A percentile compares a stretch with the other conserved stretches of the same genome.
Conservation (phyloP, 169 alveolate species). For the Plasmodium coatneyi region DNA sequence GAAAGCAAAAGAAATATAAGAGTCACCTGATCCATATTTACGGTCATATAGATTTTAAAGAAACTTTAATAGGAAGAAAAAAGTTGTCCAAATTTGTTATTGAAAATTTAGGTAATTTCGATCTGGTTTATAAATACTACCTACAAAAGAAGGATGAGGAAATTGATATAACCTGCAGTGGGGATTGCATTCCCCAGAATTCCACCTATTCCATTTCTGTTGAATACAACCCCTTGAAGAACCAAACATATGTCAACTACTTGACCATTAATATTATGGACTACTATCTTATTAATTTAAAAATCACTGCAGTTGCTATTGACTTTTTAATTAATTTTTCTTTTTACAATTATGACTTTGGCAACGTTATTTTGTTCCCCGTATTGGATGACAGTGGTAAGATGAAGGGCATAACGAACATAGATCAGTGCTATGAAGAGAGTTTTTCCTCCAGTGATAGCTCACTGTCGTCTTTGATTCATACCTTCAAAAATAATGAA, state of each 20-base stretch:
- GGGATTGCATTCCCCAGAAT: conserved; percentile 9
- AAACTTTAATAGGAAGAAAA: conserved; percentile 54
- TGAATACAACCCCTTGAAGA: conserved; percentile 25
- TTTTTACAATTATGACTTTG: conserved; percentile 70
- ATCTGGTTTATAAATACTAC: conserved; percentile 56
- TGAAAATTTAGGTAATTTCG: conserved; percentile 56
- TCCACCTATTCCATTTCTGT: conserved; percentile 11
- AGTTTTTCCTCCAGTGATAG: conserved; percentile 43
- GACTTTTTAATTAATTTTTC: conserved; percentile 54
- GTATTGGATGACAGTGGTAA: conserved; percentile 8
- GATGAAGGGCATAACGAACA: background rate
- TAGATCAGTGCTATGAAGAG: background rate
- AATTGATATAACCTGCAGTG: conserved; percentile 26
- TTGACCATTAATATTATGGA: conserved; percentile 51
- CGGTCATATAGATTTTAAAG: conserved; percentile 35
- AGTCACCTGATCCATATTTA: conserved; percentile 22
- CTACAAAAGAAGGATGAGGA: conserved; percentile 64
- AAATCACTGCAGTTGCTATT: conserved; percentile 47
- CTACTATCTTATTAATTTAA: conserved; percentile 35
- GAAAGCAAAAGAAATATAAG: conserved; percentile 13
- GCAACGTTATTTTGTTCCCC: conserved; percentile 65
- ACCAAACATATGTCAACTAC: conserved; percentile 35
- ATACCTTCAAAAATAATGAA: conserved; percentile 31
- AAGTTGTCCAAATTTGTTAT: conserved; percentile 37
- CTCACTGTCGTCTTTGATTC: conserved; percentile 41